phyloP scores from a whole-genome alignment of 768 basidiomycete species.

The Hygrocybe coccinea region DNA sequence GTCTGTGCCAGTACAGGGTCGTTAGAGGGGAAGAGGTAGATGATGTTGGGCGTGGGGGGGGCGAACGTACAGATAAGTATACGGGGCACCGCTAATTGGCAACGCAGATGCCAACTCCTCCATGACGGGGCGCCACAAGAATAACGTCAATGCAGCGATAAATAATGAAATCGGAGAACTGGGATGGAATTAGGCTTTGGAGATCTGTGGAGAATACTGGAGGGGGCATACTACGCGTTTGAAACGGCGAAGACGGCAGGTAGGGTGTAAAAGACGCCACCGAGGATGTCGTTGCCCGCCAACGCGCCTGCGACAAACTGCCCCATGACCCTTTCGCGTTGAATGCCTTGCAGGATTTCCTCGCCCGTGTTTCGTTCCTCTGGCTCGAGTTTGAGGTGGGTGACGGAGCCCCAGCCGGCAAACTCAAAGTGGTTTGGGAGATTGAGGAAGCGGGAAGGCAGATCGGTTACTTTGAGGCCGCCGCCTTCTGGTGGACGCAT shows the following conservation, averaged over 20 bases:
- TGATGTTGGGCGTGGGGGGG: neutral
- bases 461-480: conserved; percentile 34
- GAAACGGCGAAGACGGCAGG: conserved; percentile 59
- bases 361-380: conserved; percentile 39
- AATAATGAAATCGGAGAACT: conserved; percentile 70
- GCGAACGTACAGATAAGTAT: conserved; percentile 60
- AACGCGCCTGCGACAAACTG: conserved; percentile 62
- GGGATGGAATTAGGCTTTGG: neutral
- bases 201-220: neutral
- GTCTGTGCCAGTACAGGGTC: conserved; percentile 29
- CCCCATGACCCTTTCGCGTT: conserved; percentile 45
- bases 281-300: conserved; percentile 62
- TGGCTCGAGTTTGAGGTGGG: conserved; percentile 40
- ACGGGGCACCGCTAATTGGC: conserved; percentile 66
- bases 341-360: conserved; percentile 25
- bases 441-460: conserved; percentile 59
- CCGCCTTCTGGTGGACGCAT: conserved; percentile 42
- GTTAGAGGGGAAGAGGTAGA: neutral
- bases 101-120: conserved; percentile 66
- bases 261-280: conserved; percentile 65
- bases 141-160: conserved; percentile 55
- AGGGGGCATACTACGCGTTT: conserved; percentile 66
- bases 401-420: conserved; percentile 62
- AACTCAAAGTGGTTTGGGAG: conserved; percentile 65
- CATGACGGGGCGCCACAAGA: conserved; percentile 73